These are phyloP conservation scores for Leccinum griseonigrum DNA, from an alignment of 1,284 basidiomycete species.

Conservation along the genomic window DNA sequence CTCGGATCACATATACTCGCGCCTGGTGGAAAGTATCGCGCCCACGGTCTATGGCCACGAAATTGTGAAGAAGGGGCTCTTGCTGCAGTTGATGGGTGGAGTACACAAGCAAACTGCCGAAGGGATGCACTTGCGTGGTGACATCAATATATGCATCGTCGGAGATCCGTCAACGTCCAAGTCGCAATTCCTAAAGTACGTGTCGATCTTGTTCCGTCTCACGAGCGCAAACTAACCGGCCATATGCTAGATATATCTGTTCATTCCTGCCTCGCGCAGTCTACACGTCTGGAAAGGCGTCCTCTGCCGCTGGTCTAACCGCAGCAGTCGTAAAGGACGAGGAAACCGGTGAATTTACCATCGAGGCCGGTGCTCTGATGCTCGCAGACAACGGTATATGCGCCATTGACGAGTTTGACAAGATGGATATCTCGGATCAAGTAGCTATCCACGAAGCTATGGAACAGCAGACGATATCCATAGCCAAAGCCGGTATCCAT, in stretches of 20 bases:
- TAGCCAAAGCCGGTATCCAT: constrained; percentile 98
- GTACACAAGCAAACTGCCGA: constrained; percentile 97
- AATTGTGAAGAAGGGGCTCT: constrained; percentile 96
- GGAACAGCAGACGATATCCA: constrained; percentile 99
- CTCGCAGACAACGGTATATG: constrained; percentile 99
- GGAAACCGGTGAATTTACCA: constrained; percentile 99
- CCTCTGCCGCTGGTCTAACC: constrained; percentile 97
- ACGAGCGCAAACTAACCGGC: not conserved
- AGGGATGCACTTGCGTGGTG: constrained; percentile 96
- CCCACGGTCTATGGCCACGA: constrained; percentile 99
- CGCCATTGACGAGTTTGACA: constrained; percentile 99
- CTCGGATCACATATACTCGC: constrained; percentile 90
- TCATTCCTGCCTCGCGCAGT: constrained; percentile 98
- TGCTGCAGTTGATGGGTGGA: constrained; percentile 99
- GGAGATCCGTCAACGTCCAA: constrained; percentile 97
- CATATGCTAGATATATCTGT: constrained; percentile 82
- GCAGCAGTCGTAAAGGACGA: constrained; percentile 98
- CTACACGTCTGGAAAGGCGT: constrained; percentile 99
- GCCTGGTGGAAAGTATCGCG: constrained; percentile 92
- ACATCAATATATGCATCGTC: constrained; percentile 98
- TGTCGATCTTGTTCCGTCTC: constrained; percentile 8
- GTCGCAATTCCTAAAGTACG: constrained; percentile 97
- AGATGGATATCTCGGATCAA: constrained; percentile 99
- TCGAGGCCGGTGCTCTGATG: constrained; percentile 99
- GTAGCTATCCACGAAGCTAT: constrained; percentile 99